Base-by-base conservation (phyloP, 768 basidiomycete species). In the Lactarius hatsudake region DNA sequence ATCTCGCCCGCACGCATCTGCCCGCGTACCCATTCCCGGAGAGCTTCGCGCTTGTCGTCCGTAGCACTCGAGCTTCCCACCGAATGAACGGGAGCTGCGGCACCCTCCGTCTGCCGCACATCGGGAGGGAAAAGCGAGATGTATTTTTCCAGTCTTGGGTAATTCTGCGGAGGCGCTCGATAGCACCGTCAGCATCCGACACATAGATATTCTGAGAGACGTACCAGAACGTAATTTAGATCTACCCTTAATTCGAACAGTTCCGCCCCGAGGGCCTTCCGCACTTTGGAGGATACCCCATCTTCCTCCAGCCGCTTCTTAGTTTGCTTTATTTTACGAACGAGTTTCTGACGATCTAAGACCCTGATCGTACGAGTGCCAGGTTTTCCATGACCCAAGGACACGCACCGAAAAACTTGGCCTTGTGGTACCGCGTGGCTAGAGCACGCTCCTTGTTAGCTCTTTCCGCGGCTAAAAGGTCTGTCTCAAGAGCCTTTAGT, bases 341-440 rank as follows among this genome's bases (percentile, higher is more conserved):
- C 74, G 15, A 96, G 85, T 73, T 96, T 98, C 78, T 93, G 87
- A 55, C 94, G 87, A 76, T 98, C 95, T 96, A 71, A 23, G 51
- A 9, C 18, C 18, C 34, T 23, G 20, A 13, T 10, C 36, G 59
- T 53, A 57, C 8, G 43, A 10, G 26, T 4, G 38, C 28, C 3
- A 28, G 20, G 2, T 5, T 13, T 12, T 30, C 12, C 26, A 59
- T 28, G 38, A 45, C 53, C 12, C 17, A 36, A 36, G 26, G 8
- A 32, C 9, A 75, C 82, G 70, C 69, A 95, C 94, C 95, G 69
- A 98, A 97, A 79, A 98, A 98, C 76, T 94, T 96, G 72, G 95
- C 80, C 79, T 87, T 93, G 72, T 95, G 94, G 76, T 98, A 98
- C 68, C 85, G 85, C 48, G 83, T 77, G 0, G 92, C 91, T 72